phyloP scores from a whole-genome alignment of 208 protist species.

The Polymyxa betae region DNA sequence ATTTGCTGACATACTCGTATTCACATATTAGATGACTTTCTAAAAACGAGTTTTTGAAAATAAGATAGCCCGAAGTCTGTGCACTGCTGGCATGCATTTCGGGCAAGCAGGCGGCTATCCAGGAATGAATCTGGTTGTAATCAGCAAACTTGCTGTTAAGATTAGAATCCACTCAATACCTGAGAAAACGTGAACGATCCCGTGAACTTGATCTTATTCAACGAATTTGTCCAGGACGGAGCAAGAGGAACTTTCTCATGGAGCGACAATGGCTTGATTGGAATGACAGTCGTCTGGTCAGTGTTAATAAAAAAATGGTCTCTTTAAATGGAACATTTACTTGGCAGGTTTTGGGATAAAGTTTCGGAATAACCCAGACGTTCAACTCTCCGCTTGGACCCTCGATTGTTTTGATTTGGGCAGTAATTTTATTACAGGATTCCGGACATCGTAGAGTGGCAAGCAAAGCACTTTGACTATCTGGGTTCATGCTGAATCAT shows the following conservation, averaged over 20 bases:
- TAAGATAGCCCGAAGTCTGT: background rate
- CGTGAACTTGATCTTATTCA: background rate
- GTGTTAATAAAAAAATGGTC: background rate
- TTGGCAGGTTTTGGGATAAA: conserved; percentile 13
- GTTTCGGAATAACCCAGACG: conserved; percentile 22
- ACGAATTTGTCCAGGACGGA: background rate
- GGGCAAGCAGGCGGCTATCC: background rate
- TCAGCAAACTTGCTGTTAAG: too few species aligned
- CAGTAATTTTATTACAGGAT: background rate
- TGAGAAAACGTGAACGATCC: background rate
- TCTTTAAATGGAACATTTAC: background rate
- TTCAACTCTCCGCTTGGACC: background rate
- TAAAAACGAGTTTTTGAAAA: background rate
- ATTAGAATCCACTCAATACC: too few species aligned
- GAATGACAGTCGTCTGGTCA: background rate
- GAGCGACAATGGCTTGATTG: conserved; percentile 15
- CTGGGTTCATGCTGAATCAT: background rate
- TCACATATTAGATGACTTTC: background rate
- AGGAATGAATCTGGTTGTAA: conserved; percentile 4
- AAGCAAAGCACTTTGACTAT: background rate
- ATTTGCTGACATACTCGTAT: conserved; percentile 3
- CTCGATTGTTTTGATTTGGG: background rate
- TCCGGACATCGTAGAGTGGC: background rate
- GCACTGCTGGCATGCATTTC: background rate
- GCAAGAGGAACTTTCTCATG: background rate